Evolutionary conservation across 1,139 yeast genomes (phyloP), one percentile per base, ranked within the genome.

Genomic region (Kazachstania sp.): DNA sequence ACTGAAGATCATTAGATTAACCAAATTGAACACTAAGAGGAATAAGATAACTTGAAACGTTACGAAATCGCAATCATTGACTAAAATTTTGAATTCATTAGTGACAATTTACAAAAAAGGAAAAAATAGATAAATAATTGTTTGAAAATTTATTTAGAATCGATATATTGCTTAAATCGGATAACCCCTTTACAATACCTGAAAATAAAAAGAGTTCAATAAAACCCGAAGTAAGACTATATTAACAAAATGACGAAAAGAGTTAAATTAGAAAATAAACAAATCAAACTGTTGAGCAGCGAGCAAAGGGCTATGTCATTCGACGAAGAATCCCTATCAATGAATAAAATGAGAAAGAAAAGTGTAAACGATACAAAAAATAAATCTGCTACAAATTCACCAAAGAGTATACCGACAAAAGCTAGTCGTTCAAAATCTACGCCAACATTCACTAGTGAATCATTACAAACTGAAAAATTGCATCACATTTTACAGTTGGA

Each of bases 391-490:
- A 43, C 36, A 20, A 48, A 20, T 29, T 45, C 12, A 35, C 15
- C 18, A 4, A 28, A 28, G 11, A 28, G 16, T 36, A 15, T 43
- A 19, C 42, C 48, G 13, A 30, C 45, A 29, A 37, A 44, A 15
- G 42, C 45, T 3, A 20, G 46, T n/a, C 44, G 45, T 13, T 45
- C 45, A 29, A 40, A 40, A 32, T 40, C 43, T 9, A 13, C 32
- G n/a, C 13, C 18, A 18, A 8, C 28, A 42, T 37, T 44, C 29
- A 36, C 35, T 26, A 13, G 40, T 37, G 40, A 34, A 5, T 45
- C 49, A n/a, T 39, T 56, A 20, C 54, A 49, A 39, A 56, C 57
- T 1, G 51, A 51, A 16, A 51, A 47, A 37, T 30, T 57, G 23
- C 39, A 40, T 4, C 49, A 52, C 13, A 52, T 58, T 9, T 35